Evolutionary conservation across 2,329 filamentous ascomycete genomes (phyloP).

Genomic region (Alternaria panax): DNA sequence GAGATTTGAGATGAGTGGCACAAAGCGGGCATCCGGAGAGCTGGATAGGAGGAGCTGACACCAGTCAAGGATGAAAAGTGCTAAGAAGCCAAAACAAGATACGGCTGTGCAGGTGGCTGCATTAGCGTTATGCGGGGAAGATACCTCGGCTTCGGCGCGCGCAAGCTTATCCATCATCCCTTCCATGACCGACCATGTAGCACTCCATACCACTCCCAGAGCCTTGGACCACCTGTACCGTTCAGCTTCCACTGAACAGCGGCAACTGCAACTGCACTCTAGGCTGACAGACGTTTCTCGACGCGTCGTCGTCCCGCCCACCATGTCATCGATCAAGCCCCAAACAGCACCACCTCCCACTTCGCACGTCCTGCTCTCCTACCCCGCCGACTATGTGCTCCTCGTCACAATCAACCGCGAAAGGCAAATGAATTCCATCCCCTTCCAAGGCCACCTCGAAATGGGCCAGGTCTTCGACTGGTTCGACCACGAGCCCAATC

Average conservation of each 20-base stretch:
- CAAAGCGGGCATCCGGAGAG: no score
- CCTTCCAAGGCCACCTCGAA: conserved; percentile 56
- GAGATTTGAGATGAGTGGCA: no score
- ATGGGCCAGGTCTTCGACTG: conserved; percentile 60
- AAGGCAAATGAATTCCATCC: conserved; percentile 56
- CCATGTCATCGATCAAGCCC: conserved; percentile 39
- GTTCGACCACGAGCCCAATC: conserved; percentile 61
- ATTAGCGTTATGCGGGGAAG: conserved; percentile 6
- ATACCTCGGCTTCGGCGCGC: conserved; percentile 12
- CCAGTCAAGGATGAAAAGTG: no score
- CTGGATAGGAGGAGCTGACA: no score
- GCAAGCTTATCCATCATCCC: not conserved
- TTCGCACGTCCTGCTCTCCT: conserved; percentile 52
- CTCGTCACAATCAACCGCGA: conserved; percentile 63
- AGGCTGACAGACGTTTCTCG: not conserved
- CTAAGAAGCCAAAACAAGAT: no score
- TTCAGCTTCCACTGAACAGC: not conserved
- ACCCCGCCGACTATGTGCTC: conserved; percentile 58
- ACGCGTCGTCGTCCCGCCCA: not conserved
- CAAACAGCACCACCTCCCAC: conserved; percentile 42
- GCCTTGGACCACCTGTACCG: not conserved
- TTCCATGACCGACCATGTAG: conserved; percentile 14
- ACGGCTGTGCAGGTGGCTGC: no score
- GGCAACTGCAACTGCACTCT: no score
- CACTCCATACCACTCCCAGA: not conserved